Conservation (phyloP, 225 moss, liverwort and hornwort species). For the Pseudisothecium myosuroides region DNA sequence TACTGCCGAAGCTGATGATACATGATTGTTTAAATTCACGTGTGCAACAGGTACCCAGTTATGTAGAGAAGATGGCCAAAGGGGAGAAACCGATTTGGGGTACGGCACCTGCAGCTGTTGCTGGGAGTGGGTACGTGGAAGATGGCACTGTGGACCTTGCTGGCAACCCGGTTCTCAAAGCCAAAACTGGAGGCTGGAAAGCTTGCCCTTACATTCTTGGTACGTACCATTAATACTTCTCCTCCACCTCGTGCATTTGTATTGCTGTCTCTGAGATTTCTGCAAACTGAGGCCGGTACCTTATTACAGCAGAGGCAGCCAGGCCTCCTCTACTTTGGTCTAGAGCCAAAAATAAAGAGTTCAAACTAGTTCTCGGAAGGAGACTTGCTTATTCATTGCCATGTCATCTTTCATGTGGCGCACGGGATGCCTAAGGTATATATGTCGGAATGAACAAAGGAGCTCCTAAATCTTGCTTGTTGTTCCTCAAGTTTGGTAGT, state of each 20-base stretch:
- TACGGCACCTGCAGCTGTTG: not conserved
- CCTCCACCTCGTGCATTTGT: not conserved
- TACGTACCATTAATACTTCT: not conserved
- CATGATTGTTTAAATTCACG: not conserved
- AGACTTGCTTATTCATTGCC: not conserved
- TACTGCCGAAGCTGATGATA: not conserved
- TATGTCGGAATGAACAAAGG: not conserved
- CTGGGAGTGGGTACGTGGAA: constrained; percentile 20
- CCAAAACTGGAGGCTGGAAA: constrained; percentile 71
- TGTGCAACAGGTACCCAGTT: not conserved
- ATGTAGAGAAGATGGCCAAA: not conserved
- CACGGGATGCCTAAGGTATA: not conserved
- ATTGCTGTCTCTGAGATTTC: not conserved
- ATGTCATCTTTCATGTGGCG: not conserved
- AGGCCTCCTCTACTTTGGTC: not conserved
- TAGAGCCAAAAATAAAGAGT: not conserved
- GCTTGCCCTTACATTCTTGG: constrained; percentile 81
- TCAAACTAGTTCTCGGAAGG: not conserved
- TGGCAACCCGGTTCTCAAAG: constrained; percentile 39
- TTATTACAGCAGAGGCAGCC: not conserved
- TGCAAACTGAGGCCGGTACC: not conserved
- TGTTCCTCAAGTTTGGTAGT: not conserved
- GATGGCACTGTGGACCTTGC: constrained; percentile 68
- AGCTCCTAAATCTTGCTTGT: not conserved
- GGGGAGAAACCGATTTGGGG: not conserved